Base-by-base conservation (phyloP, 1,284 basidiomycete genomes). In the Marasmius fiardii region DNA sequence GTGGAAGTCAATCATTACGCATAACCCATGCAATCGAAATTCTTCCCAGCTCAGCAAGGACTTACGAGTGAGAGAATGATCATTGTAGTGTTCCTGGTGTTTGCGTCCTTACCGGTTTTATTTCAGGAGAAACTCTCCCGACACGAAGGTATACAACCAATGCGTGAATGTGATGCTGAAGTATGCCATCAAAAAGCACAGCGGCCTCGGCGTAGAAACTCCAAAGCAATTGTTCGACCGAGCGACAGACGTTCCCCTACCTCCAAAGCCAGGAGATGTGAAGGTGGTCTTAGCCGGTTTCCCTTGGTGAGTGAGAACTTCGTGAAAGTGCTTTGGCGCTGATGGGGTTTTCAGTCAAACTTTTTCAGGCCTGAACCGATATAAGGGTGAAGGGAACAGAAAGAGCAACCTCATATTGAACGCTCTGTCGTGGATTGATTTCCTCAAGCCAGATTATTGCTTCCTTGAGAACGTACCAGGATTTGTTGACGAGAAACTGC, bases 401-500 rank as follows among this genome's bases (percentile, higher is more conserved):
- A 82, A 83, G 63, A 83, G 77, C 58, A 82, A 79, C 59, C 64
- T 85, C 1, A 78, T 85, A 39, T 68, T 85, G 12, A 83, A 76
- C 2, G 71, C 82, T 0, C 69, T 90, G 3, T 85, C 88, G 1
- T 87, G 74, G 65, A 73, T 91, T 1, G 87, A 91, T 58, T 77
- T 79, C 51, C 69, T 85, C 23, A 67, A 70, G 33, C 88, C 90
- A 0, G 70, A 73, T n/a, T 81, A 80, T 54, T 81, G 80, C 58
- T 75, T 85, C 59, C 81, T 90, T 45, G 88, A 91, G 66, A 91
- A 91, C 62, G 88, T 91, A 8, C 74, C 80, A 0, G 89, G 88
- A 0, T 90, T 91, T 62, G 61, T 88, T 1, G 68, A 65, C 11
- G 85, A 76, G 61, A 77, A 71, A 10, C 76, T 90, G n/a, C 78